phyloP scores from a whole-genome alignment of 768 basidiomycete genomes.

The Rhodotorula kratochvilovae region DNA sequence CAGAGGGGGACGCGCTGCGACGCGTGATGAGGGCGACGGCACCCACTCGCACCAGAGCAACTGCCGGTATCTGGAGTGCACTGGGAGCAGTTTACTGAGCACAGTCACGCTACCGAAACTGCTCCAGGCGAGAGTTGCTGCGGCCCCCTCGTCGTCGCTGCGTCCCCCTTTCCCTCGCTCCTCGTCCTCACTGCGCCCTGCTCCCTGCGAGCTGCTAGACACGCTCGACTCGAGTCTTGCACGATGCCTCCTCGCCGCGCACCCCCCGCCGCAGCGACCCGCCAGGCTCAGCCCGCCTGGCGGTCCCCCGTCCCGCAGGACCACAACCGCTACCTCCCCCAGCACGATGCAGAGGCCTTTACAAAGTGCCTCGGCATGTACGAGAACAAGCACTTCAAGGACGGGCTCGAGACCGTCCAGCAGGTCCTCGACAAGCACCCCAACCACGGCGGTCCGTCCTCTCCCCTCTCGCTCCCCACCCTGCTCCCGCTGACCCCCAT shows the following conservation, averaged over 20 bases:
- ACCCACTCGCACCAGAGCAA: no score
- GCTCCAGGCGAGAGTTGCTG: no score
- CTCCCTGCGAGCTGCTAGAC: no score
- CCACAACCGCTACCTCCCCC: constrained; percentile 25
- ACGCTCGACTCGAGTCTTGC: neutral
- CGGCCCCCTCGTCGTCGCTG: no score
- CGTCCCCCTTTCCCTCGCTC: neutral
- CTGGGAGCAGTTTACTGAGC: no score
- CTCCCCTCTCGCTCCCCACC: neutral
- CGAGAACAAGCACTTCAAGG: constrained; percentile 81
- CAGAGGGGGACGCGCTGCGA: no score
- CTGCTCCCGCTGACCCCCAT: neutral
- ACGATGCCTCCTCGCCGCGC: constrained; percentile 21
- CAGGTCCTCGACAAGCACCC: constrained; percentile 92
- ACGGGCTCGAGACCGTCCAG: constrained; percentile 84
- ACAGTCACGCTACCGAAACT: no score
- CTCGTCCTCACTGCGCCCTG: neutral
- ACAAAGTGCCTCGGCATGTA: constrained; percentile 55
- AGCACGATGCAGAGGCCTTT: constrained; percentile 31
- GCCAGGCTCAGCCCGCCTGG: neutral
- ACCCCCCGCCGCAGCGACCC: neutral
- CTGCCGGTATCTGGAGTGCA: no score
- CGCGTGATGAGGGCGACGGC: no score
- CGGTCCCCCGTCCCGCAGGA: neutral
- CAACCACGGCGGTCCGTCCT: constrained; percentile 80